Base-by-base conservation (phyloP, 257 asterid genomes). In the Perilla frutescens region DNA sequence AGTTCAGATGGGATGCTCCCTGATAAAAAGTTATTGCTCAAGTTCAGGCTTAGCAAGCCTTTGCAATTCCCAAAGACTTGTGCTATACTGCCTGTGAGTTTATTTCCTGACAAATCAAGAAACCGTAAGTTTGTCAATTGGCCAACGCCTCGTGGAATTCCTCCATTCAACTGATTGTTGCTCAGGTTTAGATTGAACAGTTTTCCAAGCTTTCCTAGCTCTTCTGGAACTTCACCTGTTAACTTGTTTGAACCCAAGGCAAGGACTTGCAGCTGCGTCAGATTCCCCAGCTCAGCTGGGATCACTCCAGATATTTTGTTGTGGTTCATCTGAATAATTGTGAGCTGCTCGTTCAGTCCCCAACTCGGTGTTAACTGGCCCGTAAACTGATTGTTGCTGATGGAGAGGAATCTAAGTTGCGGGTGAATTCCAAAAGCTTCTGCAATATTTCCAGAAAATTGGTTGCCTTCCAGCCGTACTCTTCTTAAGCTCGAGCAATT, bases 21-120 rank as follows among this genome's bases (percentile, higher is more conserved):
- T 20, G 26, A 20, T 20, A 20, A 20, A 1, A 20, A 1, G 76
- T 92, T 92, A 60, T 62, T 66, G 83, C 91, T 78, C 82, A 89
- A 77, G 76, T 70, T 80, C 76, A 90, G 75, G 79, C 77, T 82
- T 61, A 55, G 64, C 70, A 90, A 75, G 65, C 72, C 37, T 8
- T 54, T 73, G 65, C 80, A 82, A 39, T 81, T 85, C 14, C 80
- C 88, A 63, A 90, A 66, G 4, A 49, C 83, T 68, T 44, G 79
- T 1, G 97, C 89, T 29, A 89, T 80, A 56, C 51, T 76, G 64
- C 96, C 89, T 51, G 36, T 66, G 68, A 93, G 63, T 32, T 76
- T 66, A 57, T 92, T 92, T 66, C 80, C 60, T 0, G 97, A 87
- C 60, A 92, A 61, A 78, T 87, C 96, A 31, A 92, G 88, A 70